Percentiles rank a stretch among this genome's conserved stretches.
Conservation (phyloP, 495 filamentous ascomycete genomes). For the Aspergillus diversus region DNA sequence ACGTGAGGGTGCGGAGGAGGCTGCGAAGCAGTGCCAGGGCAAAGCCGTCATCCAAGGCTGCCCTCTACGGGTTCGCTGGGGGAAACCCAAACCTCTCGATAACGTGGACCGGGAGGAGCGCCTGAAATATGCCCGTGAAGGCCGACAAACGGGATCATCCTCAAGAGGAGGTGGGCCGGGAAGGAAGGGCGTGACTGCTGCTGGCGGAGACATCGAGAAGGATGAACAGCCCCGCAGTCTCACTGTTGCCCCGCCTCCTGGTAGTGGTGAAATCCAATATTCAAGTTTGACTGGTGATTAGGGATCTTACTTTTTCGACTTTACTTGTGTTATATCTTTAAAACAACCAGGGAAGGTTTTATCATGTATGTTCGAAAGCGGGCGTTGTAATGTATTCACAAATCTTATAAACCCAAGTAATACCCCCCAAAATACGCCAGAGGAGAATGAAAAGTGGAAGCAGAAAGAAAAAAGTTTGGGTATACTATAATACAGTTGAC, state of each 20-base stretch:
- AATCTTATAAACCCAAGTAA: conserved; percentile 29
- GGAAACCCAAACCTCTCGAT: conserved; percentile 85
- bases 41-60: conserved; percentile 82
- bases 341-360: conserved; percentile 26
- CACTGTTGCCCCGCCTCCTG: conserved; percentile 78
- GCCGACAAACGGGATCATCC: conserved; percentile 57
- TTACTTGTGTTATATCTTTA: conserved; percentile 16
- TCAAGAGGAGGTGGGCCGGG: conserved; percentile 28
- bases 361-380: conserved; percentile 41
- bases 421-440: conserved; percentile 42
- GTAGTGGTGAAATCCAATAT: conserved; percentile 79
- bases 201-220: conserved; percentile 32
- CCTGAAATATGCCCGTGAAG: conserved; percentile 72
- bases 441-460: conserved; percentile 15
- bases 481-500: conserved; percentile 51
- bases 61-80: conserved; percentile 88
- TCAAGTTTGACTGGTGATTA: conserved; percentile 83
- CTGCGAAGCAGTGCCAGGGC: conserved; percentile 82
- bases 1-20: conserved; percentile 79
- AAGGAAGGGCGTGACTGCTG: conserved; percentile 40
- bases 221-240: conserved; percentile 53
- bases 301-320: conserved; percentile 25
- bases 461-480: conserved; percentile 39
- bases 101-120: conserved; percentile 85
- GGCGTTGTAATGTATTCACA: conserved; percentile 49